Evolutionary conservation across 768 basidiomycete genomes (phyloP), one percentile per base, ranked within the genome.

Genomic region (Termitomyces sp.): DNA sequence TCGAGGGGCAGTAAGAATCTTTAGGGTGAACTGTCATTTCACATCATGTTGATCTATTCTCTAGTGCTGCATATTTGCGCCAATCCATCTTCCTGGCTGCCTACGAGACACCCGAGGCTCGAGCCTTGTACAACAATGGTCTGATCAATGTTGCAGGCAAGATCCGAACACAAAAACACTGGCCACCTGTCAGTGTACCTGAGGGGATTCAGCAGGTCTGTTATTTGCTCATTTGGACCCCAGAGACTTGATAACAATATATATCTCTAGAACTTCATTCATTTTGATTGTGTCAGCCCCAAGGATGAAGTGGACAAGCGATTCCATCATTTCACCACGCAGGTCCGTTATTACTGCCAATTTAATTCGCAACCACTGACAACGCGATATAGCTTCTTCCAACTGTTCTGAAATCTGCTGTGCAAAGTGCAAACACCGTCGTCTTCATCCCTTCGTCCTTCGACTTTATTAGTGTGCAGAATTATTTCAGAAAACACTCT

Each of bases 401-500:
- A 8, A 66, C 77, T 15, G 72, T 97, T 22, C 74, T 94, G 44
- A 94, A 93, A 70, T 98, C 95, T 2, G 97, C 97, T 0, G 92
- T 98, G 5, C 90, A 92, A 70, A 92, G 93, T 60, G 77, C 83
- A 26, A 93, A 93, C 66, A 93, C 94, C 0, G 79, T 87, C 49
- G 78, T 98, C 59, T 90, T 98, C 67, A 75, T 99, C 17, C 94
- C 97, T 0, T 95, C 93, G 0, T 98, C 95, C 50, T 95, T 96
- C 67, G 97, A 98, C 71, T 98, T 95, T 66, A 90, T 98, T 55
- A 83, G 93, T 21, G 77, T 99, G 9, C 88, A 90, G 56, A 93
- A 94, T 57, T 77, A 91, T 70, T 85, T 98, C 73, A 80, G 84
- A 52, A 92, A 90, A 68, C 73, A 79, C 55, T 74, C 79, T 11